phyloP scores from a whole-genome alignment of 2,329 filamentous ascomycete species.

The Nannizziopsis arthrosporioides region DNA sequence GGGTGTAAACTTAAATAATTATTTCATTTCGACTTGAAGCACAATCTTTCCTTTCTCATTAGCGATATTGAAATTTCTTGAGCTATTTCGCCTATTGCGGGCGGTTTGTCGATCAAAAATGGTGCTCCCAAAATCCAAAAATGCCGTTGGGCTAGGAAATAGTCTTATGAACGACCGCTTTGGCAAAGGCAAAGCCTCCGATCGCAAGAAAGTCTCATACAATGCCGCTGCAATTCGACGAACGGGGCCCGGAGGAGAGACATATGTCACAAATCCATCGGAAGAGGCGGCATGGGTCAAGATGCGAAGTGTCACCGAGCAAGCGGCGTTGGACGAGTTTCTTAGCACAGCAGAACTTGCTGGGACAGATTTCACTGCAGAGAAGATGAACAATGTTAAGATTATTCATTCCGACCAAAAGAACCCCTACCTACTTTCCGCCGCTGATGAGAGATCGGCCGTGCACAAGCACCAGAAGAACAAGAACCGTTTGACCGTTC shows the following conservation, averaged over 20 bases:
- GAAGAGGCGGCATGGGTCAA: slow-evolving; percentile 96
- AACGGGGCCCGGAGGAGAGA: slow-evolving; percentile 63
- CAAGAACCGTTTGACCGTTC: slow-evolving; percentile 69
- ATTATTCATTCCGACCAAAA: slow-evolving; percentile 95
- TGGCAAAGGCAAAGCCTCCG: slow-evolving; percentile 76
- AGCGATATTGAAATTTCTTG: not conserved
- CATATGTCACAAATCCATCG: slow-evolving; percentile 80
- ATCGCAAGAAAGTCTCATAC: slow-evolving; percentile 61
- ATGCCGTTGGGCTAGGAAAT: slow-evolving; percentile 87
- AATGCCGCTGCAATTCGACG: slow-evolving; percentile 55
- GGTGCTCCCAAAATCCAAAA: slow-evolving; percentile 86
- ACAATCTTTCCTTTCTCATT: not conserved
- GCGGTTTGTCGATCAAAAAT: slow-evolving; percentile 35
- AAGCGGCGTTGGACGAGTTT: slow-evolving; percentile 93
- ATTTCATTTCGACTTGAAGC: not conserved
- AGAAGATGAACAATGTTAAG: slow-evolving; percentile 98
- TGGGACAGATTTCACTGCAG: slow-evolving; percentile 96
- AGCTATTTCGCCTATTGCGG: not conserved
- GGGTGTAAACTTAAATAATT: slow-evolving; percentile 1
- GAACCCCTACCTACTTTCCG: slow-evolving; percentile 84
- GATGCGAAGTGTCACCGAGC: slow-evolving; percentile 97
- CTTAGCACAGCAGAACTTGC: slow-evolving; percentile 88
- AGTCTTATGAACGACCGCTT: slow-evolving; percentile 98
- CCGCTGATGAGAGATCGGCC: slow-evolving; percentile 66
- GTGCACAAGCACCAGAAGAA: slow-evolving; percentile 75